Evolutionary conservation across 2,329 filamentous ascomycete genomes (phyloP).

Genomic region (Ophiobolus disseminans): DNA sequence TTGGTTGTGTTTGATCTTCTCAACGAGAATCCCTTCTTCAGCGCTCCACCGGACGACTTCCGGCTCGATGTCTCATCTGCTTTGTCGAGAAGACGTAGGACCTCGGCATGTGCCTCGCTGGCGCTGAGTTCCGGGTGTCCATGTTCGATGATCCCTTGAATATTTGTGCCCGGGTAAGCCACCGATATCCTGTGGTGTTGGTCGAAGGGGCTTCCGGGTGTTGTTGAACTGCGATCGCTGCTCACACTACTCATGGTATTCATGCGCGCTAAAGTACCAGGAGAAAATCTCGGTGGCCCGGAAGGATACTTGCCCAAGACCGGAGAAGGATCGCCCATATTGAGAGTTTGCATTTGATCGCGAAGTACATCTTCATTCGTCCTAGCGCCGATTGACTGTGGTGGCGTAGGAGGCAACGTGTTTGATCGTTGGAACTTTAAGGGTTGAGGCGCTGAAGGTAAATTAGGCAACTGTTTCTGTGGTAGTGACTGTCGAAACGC

Average conservation of each 20-base stretch:
- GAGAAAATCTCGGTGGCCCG: constrained; percentile 5
- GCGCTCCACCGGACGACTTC: constrained; percentile 11
- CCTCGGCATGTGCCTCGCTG: constrained; percentile 20
- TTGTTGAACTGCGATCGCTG: constrained; percentile 10
- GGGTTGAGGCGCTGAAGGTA: constrained; percentile 12
- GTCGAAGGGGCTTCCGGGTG: constrained; percentile 13
- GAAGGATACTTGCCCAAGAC: constrained; percentile 6
- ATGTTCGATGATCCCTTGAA: constrained; percentile 10
- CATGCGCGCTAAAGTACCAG: constrained; percentile 13
- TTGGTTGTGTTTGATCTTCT: constrained; percentile 16
- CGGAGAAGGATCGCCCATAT: constrained; percentile 6
- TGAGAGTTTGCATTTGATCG: constrained; percentile 19
- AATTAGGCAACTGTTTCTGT: not conserved
- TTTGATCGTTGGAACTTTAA: constrained; percentile 13
- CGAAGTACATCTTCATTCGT: constrained; percentile 16
- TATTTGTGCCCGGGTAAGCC: constrained; percentile 6
- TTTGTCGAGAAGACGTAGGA: constrained; percentile 14
- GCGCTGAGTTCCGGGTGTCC: constrained; percentile 16
- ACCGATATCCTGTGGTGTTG: constrained; percentile 18
- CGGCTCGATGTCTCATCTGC: constrained; percentile 7
- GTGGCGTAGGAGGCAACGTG: constrained; percentile 18
- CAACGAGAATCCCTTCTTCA: constrained; percentile 18
- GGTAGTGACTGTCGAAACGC: constrained; percentile 3
- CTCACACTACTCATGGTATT: constrained; percentile 18
- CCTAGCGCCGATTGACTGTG: constrained; percentile 18